phyloP scores from a whole-genome alignment of 1,284 basidiomycete genomes.

The Irpex lacteus region DNA sequence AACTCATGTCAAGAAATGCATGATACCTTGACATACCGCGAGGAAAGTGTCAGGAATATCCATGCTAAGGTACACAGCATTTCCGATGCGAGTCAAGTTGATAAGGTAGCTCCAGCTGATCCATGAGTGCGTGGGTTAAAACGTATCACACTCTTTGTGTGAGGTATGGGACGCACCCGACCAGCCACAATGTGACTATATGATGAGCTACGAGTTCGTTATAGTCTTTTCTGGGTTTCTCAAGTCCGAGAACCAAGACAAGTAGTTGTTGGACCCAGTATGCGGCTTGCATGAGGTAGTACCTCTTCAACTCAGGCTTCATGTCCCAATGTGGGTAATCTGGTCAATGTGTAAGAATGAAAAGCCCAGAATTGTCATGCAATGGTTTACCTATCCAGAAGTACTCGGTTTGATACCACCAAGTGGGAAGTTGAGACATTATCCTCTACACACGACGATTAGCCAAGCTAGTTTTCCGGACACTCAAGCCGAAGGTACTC shows the following conservation, averaged over 20 bases:
- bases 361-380: neutral
- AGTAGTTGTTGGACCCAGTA: conserved; percentile 97
- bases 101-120: conserved; percentile 83
- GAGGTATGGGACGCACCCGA: conserved; percentile 53
- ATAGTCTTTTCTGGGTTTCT: conserved; percentile 95
- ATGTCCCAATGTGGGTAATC: conserved; percentile 91
- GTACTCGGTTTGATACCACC: conserved; percentile 84
- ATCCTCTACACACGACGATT: conserved; percentile 50
- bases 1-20: neutral
- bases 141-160: neutral
- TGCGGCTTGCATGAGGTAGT: conserved; percentile 87
- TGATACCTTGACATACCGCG: conserved; percentile 52
- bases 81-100: conserved; percentile 87
- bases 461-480: too few relatives aligned
- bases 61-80: conserved; percentile 95
- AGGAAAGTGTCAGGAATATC: conserved; percentile 92
- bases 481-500: conserved; percentile 29
- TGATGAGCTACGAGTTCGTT: conserved; percentile 86
- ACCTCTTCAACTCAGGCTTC: conserved; percentile 82
- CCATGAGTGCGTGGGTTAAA: neutral
- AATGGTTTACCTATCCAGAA: conserved; percentile 73
- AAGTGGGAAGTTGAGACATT: conserved; percentile 85
- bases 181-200: conserved; percentile 92
- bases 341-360: conserved; percentile 22
- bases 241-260: conserved; percentile 83